Evolutionary conservation across 2,329 filamentous ascomycete genomes (phyloP).

Genomic region (Albophoma yamanashiensis): DNA sequence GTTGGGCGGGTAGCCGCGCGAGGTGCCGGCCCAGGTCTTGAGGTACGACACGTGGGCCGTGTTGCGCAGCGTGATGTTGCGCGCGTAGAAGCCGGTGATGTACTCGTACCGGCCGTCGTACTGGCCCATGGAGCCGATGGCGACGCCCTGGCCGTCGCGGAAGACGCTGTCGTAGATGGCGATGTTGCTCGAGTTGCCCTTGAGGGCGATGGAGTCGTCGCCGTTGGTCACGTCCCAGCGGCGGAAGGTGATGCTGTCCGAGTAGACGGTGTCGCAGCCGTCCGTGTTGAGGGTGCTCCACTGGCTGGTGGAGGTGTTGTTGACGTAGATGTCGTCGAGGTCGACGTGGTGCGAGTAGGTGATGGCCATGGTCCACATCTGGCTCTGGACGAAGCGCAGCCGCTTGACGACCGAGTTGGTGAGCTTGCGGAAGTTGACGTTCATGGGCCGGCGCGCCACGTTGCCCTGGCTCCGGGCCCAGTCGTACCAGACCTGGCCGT

Average conservation of each 20-base stretch:
- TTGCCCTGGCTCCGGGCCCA: conserved; percentile 33
- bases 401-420: conserved; percentile 36
- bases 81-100: conserved; percentile 35
- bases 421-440: conserved; percentile 31
- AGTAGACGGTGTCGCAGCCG: conserved; percentile 40
- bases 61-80: conserved; percentile 33
- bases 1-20: conserved; percentile 41
- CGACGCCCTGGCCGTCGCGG: conserved; percentile 39
- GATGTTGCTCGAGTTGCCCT: conserved; percentile 46
- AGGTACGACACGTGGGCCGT: conserved; percentile 39
- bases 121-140: conserved; percentile 47
- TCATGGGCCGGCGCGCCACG: conserved; percentile 38
- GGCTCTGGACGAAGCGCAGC: conserved; percentile 41
- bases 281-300: conserved; percentile 28
- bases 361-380: conserved; percentile 51
- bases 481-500: conserved; percentile 50
- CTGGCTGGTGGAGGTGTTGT: conserved; percentile 29
- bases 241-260: conserved; percentile 38
- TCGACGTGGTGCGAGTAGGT: conserved; percentile 34
- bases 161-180: conserved; percentile 36
- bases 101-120: conserved; percentile 35
- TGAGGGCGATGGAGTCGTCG: conserved; percentile 42
- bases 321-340: conserved; percentile 41
- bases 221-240: conserved; percentile 40
- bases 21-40: conserved; percentile 48